Evolutionary conservation across 2,329 filamentous ascomycete genomes (phyloP), one percentile per base, ranked within the genome.

Genomic region (Claviceps fusiformis): DNA sequence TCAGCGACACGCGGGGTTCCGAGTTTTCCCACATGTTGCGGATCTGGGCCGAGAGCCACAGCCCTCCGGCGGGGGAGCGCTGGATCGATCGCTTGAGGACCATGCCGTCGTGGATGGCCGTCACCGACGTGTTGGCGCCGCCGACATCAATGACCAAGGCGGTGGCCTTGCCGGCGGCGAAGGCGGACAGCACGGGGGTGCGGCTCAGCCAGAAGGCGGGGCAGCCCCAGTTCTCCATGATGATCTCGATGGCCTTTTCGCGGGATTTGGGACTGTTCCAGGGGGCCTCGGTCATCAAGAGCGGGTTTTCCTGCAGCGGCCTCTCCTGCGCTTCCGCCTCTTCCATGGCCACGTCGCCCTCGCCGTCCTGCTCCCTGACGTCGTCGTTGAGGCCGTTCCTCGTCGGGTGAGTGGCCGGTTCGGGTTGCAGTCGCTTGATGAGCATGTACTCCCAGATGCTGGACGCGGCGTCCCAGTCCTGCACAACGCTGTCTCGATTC

Each of bases 211-310:
- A 98, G 71, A 96, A 97, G 5, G 93, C 93, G 19, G 93, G 93
- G 55, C 86, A 87, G 33, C 89, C 91, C 90, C 93, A 98, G 66
- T 83, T 88, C 76, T 98, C 93, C 85, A 98, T 96, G 57, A 89
- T 90, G 59, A 97, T 83, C 73, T 98, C 93, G 64, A 96, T 92
- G 45, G 86, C 85, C 79, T 93, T 95, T 73, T 98, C 93, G 57
- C 95, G 80, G 57, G 87, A 82, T 74, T 96, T 96, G 47, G 81
- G 71, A 31, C 83, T 79, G 71, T 95, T 97, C 91, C 92, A 97
- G 11, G 89, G 87, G 15, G 91, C 87, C 71, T 98, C 93, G 0
- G 89, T 95, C 81, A 98, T 86, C 57, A 98, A 77, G 58, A 98
- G 74, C 8, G 93, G 95, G 69, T 88, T 93, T 69, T 97, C 93